Conservation (phyloP, 495 filamentous ascomycete species). For the Daldinia concentrica region DNA sequence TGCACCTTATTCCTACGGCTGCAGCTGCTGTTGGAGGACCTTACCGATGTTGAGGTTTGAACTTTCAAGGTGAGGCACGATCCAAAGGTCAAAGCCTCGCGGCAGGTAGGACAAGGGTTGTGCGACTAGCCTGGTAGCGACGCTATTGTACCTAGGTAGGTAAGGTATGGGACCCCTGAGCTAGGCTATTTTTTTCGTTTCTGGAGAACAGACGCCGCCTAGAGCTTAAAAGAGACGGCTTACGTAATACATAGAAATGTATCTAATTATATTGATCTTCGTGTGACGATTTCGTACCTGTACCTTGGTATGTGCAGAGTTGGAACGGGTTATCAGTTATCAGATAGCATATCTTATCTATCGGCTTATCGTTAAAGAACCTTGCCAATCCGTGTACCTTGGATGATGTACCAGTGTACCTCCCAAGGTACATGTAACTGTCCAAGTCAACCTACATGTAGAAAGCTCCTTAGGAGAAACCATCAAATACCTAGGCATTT, state of each 20-base stretch:
- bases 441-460: too few species aligned
- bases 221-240: not conserved
- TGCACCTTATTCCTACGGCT: constrained; percentile 21
- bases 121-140: constrained; percentile 1
- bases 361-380: not conserved
- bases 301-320: not conserved
- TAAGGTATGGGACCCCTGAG: not conserved
- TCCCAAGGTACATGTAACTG: too few species aligned
- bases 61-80: constrained; percentile 19
- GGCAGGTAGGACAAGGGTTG: constrained; percentile 26
- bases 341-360: not conserved
- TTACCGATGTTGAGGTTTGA: not conserved
- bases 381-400: not conserved
- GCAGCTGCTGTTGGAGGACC: constrained; percentile 13
- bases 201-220: not conserved
- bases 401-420: too few species aligned
- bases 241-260: constrained; percentile 3
- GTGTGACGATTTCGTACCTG: not conserved
- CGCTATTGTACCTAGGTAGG: not conserved
- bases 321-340: not conserved
- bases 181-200: not conserved
- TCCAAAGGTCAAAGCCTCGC: constrained; percentile 29
- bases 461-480: too few species aligned
- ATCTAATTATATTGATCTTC: not conserved
- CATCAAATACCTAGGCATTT: too few species aligned